These are phyloP conservation scores for Lagenaria siceraria DNA, from an alignment of 306 rosid genomes.

Conservation along the genomic window DNA sequence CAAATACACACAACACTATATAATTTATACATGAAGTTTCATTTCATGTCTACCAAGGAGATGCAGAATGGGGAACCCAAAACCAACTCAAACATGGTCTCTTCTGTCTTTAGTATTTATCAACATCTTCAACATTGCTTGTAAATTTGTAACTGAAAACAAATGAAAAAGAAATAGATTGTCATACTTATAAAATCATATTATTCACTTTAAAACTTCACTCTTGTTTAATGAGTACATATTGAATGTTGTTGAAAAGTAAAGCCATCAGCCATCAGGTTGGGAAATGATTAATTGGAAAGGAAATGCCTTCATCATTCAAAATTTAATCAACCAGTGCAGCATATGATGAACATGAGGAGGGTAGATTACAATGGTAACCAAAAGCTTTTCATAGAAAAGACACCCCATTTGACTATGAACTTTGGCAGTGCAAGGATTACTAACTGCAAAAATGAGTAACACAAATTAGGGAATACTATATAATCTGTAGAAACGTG, in stretches of 20 bases:
- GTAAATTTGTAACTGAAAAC: neutral
- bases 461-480: neutral
- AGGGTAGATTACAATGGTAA: neutral
- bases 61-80: neutral
- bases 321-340: neutral
- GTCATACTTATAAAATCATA: neutral
- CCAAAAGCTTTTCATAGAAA: neutral
- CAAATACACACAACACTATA: neutral
- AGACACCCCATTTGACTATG: neutral
- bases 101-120: neutral
- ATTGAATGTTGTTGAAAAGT: too few relatives aligned
- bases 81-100: neutral
- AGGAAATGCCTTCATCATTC: neutral
- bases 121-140: slow-evolving; percentile 4
- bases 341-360: neutral
- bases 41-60: neutral
- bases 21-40: neutral
- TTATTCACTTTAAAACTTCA: neutral
- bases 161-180: neutral
- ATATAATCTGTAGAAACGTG: neutral
- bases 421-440: neutral
- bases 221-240: neutral
- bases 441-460: neutral
- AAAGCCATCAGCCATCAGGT: neutral
- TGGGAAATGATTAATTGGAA: neutral